These are phyloP conservation scores for Claviceps monticola DNA, from an alignment of 2,329 filamentous ascomycete genomes.

Conservation along the genomic window DNA sequence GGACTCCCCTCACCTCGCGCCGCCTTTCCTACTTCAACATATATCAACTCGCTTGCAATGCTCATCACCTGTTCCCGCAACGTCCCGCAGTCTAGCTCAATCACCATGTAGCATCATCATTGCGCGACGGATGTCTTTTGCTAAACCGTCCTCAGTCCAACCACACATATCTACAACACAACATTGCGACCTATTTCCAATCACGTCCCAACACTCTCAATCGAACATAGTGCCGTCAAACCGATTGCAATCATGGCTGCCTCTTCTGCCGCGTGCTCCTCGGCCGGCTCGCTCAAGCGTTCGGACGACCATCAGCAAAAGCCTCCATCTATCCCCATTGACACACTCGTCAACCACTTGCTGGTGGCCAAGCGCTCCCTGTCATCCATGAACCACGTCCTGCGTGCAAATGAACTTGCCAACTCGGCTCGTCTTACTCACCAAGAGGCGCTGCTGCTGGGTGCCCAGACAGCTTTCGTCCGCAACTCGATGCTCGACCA, in stretches of 20 bases:
- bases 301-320: conserved; percentile 12
- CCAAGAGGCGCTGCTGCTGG: conserved; percentile 64
- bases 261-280: conserved; percentile 22
- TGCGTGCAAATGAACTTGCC: conserved; percentile 77
- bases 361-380: conserved; percentile 79
- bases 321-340: conserved; percentile 33
- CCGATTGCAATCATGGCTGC: conserved; percentile 18
- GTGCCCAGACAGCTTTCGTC: conserved; percentile 55
- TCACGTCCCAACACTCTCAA: background rate
- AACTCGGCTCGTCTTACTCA: conserved; percentile 60
- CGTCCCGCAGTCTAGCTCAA: background rate
- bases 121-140: background rate
- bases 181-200: background rate
- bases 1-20: background rate
- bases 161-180: background rate
- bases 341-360: conserved; percentile 70
- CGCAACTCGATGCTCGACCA: conserved; percentile 46
- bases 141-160: background rate
- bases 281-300: conserved; percentile 19
- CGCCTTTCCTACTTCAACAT: background rate
- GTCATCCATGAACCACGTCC: conserved; percentile 68
- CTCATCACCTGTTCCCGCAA: background rate
- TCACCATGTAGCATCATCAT: conserved; percentile 5
- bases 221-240: background rate
- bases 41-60: background rate